Percentiles rank a stretch among this genome's conserved stretches.
Evolutionary conservation across 2,329 filamentous ascomycete species (phyloP).

Genomic region (Ceratocystis variospora): DNA sequence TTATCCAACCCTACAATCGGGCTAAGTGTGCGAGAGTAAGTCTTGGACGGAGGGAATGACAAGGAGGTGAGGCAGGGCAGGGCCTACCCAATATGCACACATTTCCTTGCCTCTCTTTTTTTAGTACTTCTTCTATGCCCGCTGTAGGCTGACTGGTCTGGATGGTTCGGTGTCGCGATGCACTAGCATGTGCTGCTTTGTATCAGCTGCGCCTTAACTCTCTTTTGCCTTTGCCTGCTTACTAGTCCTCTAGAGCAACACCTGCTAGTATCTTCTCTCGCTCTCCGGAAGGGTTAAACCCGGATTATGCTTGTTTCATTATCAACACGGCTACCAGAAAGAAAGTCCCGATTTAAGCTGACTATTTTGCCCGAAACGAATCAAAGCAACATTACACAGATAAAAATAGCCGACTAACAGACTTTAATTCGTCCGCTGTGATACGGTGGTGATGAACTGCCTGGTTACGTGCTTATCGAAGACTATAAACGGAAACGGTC

Average conservation of each 20-base stretch:
- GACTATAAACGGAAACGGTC: too few species aligned
- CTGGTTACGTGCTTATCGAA: too few species aligned
- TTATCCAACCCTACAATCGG: background rate
- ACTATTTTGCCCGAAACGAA: background rate
- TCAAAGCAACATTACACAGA: background rate
- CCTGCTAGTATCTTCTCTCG: background rate
- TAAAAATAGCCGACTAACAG: conserved; percentile 4
- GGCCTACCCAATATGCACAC: too few species aligned
- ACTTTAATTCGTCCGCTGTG: conserved; percentile 3
- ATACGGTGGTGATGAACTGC: background rate
- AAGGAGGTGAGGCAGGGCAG: too few species aligned
- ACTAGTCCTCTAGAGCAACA: background rate
- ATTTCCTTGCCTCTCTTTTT: too few species aligned
- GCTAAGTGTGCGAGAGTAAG: background rate
- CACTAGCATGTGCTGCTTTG: background rate
- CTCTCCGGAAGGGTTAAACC: background rate
- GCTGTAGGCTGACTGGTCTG: too few species aligned
- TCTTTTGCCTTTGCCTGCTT: background rate
- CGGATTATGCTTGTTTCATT: background rate
- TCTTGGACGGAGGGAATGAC: background rate
- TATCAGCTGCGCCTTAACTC: background rate
- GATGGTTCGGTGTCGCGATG: too few species aligned
- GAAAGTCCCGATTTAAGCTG: background rate
- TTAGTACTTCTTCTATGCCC: too few species aligned
- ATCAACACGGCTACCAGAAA: background rate